A percentile compares a stretch with the other conserved stretches of the same genome.
Conservation (phyloP, 176 grass and related monocot genomes). For the Eleusine coracana region DNA sequence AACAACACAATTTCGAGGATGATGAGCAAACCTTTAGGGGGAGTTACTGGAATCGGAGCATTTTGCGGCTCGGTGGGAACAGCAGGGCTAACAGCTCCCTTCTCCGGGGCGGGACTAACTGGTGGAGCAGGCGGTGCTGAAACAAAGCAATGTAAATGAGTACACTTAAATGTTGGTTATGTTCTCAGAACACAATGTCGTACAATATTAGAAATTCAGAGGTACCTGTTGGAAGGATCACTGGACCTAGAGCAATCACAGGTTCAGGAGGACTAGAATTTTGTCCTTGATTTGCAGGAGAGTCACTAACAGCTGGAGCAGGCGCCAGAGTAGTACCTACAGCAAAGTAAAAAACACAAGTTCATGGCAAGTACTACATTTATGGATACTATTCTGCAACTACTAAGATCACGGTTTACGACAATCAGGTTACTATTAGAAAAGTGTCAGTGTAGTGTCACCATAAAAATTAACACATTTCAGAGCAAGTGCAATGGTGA, state of each 20-base stretch:
- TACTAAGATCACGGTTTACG: conserved; percentile 7
- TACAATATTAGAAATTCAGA: conserved; percentile 28
- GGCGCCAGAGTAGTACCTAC: conserved; percentile 56
- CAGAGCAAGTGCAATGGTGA: conserved; percentile 9
- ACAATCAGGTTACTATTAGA: not conserved
- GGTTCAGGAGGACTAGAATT: conserved; percentile 56
- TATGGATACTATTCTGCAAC: conserved; percentile 2
- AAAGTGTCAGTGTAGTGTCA: not conserved
- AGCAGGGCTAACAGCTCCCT: conserved; percentile 39
- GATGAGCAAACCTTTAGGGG: conserved; percentile 49
- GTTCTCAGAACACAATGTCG: not conserved
- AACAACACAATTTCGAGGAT: not conserved
- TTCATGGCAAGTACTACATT: conserved; percentile 15
- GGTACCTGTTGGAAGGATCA: conserved; percentile 56
- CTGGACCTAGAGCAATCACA: conserved; percentile 36
- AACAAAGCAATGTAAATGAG: conserved; percentile 32
- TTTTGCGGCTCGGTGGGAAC: conserved; percentile 4
- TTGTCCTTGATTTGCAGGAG: conserved; percentile 48
- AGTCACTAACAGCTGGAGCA: conserved; percentile 35
- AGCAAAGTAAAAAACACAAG: conserved; percentile 28
- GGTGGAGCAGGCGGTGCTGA: conserved; percentile 39
- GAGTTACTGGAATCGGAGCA: conserved; percentile 31
- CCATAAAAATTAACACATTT: not conserved
- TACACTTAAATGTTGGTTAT: not conserved
- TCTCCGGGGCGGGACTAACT: conserved; percentile 21